phyloP scores from a whole-genome alignment of 768 basidiomycete genomes.

The Boletellus ananas region DNA sequence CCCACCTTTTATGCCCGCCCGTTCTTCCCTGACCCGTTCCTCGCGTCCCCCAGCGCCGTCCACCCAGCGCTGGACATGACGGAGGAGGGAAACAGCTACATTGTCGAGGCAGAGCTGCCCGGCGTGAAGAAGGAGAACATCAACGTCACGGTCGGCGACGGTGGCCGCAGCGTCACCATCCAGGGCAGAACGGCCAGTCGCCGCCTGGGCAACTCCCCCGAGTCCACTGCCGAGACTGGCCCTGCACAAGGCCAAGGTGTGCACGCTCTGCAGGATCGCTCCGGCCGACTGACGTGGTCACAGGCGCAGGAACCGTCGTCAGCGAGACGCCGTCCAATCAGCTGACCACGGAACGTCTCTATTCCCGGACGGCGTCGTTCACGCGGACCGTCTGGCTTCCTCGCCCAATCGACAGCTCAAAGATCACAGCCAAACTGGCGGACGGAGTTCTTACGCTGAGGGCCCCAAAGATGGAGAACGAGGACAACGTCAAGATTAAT shows the following conservation, averaged over 20 bases:
- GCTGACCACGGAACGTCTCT: slow-evolving; percentile 58
- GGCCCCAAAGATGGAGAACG: slow-evolving; percentile 59
- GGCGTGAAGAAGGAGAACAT: slow-evolving; percentile 77
- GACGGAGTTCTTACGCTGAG: slow-evolving; percentile 68
- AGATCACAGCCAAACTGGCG: slow-evolving; percentile 58
- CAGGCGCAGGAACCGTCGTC: slow-evolving; percentile 15
- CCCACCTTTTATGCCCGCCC: slow-evolving; percentile 31
- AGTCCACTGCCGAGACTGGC: slow-evolving; percentile 12
- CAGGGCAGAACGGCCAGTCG: slow-evolving; percentile 52
- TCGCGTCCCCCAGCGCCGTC: slow-evolving; percentile 29
- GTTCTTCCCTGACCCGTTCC: slow-evolving; percentile 51
- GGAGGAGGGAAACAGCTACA: slow-evolving; percentile 60
- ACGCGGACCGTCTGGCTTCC: slow-evolving; percentile 72
- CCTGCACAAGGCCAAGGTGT: slow-evolving; percentile 29
- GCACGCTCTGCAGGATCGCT: background rate
- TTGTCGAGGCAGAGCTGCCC: slow-evolving; percentile 75
- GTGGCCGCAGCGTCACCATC: slow-evolving; percentile 67
- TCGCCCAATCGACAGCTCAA: slow-evolving; percentile 51
- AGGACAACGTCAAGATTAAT: slow-evolving; percentile 47
- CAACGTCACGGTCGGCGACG: slow-evolving; percentile 65
- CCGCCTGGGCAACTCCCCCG: slow-evolving; percentile 17
- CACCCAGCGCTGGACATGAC: slow-evolving; percentile 65
- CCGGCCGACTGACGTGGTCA: background rate
- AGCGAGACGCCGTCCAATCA: slow-evolving; percentile 36
- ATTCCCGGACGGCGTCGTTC: slow-evolving; percentile 53